Conservation (phyloP, 2,329 filamentous ascomycete species). For the Parastagonospora avenae region DNA sequence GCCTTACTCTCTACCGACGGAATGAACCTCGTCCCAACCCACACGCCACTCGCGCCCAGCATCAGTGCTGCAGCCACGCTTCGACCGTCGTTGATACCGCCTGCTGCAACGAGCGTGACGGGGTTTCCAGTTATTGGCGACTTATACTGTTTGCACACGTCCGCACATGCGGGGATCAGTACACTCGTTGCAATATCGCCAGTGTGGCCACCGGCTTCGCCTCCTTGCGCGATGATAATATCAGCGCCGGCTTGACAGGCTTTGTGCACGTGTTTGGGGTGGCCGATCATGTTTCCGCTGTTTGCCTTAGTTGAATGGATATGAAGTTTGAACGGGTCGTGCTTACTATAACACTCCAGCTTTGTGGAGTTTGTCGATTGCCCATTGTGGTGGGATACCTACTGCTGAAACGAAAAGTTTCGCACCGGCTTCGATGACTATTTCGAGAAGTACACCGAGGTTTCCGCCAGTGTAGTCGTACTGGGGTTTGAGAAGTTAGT, state of each 20-base stretch:
- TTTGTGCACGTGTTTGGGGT: constrained; percentile 38
- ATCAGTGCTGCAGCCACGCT: constrained; percentile 32
- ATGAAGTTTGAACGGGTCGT: not conserved
- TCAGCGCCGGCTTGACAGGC: constrained; percentile 34
- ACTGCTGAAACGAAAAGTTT: constrained; percentile 45
- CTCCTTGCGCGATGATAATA: constrained; percentile 37
- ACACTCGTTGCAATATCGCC: constrained; percentile 38
- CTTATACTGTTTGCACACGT: constrained; percentile 31
- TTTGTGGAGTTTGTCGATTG: constrained; percentile 40
- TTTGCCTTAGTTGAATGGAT: not conserved
- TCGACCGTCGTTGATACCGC: constrained; percentile 32
- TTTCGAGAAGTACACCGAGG: constrained; percentile 37
- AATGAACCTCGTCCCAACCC: constrained; percentile 37
- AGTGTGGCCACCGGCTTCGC: constrained; percentile 36
- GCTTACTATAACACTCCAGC: constrained; percentile 30
- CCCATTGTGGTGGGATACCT: constrained; percentile 37
- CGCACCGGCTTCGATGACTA: constrained; percentile 41
- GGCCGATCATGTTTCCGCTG: constrained; percentile 25
- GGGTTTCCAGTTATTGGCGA: constrained; percentile 27
- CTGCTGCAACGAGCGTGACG: constrained; percentile 30
- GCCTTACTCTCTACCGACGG: constrained; percentile 25
- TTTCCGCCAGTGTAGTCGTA: constrained; percentile 43
- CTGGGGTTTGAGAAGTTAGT: constrained; percentile 4
- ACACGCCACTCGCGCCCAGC: constrained; percentile 34
- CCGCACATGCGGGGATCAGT: constrained; percentile 32